These are phyloP conservation scores for Cinnamomum chago DNA, from an alignment of 164 flowering plant genomes.

Conservation along the genomic window DNA sequence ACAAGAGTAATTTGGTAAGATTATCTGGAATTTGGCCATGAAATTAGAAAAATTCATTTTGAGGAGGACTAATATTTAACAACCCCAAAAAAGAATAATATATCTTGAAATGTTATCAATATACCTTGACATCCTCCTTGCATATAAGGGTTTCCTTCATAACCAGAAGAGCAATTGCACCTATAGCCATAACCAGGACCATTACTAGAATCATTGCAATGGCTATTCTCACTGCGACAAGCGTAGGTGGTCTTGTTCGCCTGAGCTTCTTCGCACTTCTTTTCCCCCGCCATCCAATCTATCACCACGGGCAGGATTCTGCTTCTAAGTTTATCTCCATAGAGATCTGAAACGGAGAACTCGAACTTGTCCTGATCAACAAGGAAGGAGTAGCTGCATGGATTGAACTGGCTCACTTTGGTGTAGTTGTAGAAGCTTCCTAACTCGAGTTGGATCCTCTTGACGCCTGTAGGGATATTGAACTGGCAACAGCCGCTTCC, in stretches of 20 bases:
- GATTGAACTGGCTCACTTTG: background rate
- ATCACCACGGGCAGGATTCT: background rate
- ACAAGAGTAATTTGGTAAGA: no score
- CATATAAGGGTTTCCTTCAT: background rate
- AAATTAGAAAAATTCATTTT: no score
- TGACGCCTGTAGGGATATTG: background rate
- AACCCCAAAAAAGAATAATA: no score
- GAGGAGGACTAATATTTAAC: no score
- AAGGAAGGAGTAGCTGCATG: background rate
- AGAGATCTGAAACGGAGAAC: background rate
- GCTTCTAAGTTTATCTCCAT: background rate
- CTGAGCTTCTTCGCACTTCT: background rate
- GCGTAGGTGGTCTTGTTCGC: background rate
- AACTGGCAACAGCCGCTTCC: background rate
- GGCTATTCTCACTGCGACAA: background rate
- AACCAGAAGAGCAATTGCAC: background rate
- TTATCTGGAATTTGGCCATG: no score
- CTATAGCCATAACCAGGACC: background rate
- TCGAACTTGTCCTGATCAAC: background rate
- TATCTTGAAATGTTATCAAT: no score
- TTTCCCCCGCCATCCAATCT: background rate
- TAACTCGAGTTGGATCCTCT: background rate
- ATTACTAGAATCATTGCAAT: background rate
- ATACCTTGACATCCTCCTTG: background rate
- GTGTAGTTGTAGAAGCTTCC: background rate